Evolutionary conservation across 257 asterid genomes (phyloP), one percentile per base, ranked within the genome.

Genomic region (Handroanthus guayacan): DNA sequence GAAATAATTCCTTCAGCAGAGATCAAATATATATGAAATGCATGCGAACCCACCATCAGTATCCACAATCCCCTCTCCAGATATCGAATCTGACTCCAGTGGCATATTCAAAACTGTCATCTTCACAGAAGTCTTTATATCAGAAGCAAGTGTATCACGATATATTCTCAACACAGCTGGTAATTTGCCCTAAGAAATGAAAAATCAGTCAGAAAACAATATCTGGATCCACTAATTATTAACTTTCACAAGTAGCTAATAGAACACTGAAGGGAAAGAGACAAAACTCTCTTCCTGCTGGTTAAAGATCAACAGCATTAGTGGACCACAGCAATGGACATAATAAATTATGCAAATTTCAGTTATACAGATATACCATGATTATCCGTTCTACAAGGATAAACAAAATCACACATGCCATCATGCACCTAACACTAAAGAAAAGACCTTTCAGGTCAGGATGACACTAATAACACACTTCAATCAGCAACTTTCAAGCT

Each of bases 111-210:
- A 80, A 81, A 95, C 96, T 44, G 96, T 89, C 58, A 82, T 81
- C 88, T 93, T 95, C 83, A 93, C 90, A 77, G 97, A 90, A 63
- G 86, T 87, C 84, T 93, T 95, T 88, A 95, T 83, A 76, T 95
- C 96, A 73, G 97, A 87, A 39, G 95, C 90, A 67, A 95, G 94
- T 56, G 97, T 86, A 75, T 95, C 99, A 38, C 96, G 90, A 79
- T 95, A 95, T 81, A 91, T 80, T 90, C 97, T 88, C 93, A 95
- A 87, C 62, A 92, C 98, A 75, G 95, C 89, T 34, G 99, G 99
- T 75, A 95, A 86, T 82, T 90, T 95, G 72, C 97, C 97, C 99
- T 92, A 89, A 25, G 80, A 86, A 84, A 75, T 31, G 74, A 70
- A 72, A 75, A 62, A 48, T 61, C 65, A 41, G 63, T 69, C 65